Base-by-base conservation (phyloP, 495 filamentous ascomycete genomes). In the Lasiosphaeria miniovina region DNA sequence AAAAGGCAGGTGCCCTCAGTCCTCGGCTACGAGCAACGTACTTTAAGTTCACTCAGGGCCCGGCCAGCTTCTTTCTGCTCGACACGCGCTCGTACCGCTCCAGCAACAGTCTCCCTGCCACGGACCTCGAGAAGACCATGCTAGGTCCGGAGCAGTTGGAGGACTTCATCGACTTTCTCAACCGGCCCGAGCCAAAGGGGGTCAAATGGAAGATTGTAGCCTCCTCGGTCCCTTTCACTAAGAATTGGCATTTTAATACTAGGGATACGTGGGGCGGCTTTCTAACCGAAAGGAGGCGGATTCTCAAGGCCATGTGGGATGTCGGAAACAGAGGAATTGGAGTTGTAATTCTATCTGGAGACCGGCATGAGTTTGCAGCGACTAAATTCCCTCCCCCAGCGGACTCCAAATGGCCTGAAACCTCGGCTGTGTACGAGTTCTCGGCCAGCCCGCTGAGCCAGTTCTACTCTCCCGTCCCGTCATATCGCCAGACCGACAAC, bases 221-320 rank as follows among this genome's bases (percentile, higher is more conserved):
- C 5, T 90, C 88, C 50, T 90, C 87, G 35, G 86, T 97, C 36
- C 94, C 94, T 0, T 96, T 98, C 74, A 98, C 94, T 12, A 93
- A 95, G 72, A 98, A 98, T 74, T 98, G 94, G 94, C 85, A 80
- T 34, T 81, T 94, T 63, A 89, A 90, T 57, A 84, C 80, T 4
- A 77, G 82, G 46, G 94, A 98, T 67, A 97, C 94, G 3, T 98
- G 94, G 94, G 91, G 88, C 40, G 92, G 91, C 0, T 96, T 92
- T 73, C 78, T 96, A 11, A 64, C 79, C 49, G 94, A 98, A 74
- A 86, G 94, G 14, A 82, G 79, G 35, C 81, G 74, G 58, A 83
- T 98, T 49, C 85, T 98, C 48, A 87, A 96, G 66, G 88, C 89
- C 8, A 96, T 96, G 85, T 97, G 94, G 91, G 85, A 87, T 54